These are phyloP conservation scores for Furcasterigmium sp. DNA, from an alignment of 2,329 filamentous ascomycete genomes.

Conservation along the genomic window DNA sequence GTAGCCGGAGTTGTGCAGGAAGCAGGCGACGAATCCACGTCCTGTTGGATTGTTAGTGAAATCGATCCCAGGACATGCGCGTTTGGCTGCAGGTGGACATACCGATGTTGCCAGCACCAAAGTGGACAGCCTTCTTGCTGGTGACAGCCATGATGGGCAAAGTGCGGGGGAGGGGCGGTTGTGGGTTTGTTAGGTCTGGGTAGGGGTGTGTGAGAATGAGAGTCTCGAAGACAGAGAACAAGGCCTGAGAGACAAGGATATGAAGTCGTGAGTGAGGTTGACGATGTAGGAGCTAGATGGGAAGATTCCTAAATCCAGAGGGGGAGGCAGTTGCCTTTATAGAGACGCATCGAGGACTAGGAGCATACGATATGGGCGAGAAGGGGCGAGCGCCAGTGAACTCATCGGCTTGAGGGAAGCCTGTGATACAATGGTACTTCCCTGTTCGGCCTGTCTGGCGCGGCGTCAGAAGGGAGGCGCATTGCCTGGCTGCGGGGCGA, in stretches of 20 bases:
- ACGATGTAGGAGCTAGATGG: neutral
- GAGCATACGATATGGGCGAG: neutral
- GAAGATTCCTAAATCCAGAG: neutral
- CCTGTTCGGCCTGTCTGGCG: neutral
- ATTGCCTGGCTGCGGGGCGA: neutral
- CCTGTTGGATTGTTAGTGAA: constrained; percentile 23
- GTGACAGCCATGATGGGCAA: constrained; percentile 32
- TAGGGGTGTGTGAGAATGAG: constrained; percentile 8
- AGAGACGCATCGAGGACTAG: constrained; percentile 1
- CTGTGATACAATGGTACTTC: neutral
- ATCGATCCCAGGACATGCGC: neutral
- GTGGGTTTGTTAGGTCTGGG: constrained; percentile 3
- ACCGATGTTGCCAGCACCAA: constrained; percentile 82
- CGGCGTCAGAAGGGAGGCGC: neutral
- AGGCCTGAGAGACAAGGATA: neutral
- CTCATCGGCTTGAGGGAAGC: neutral
- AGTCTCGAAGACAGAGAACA: neutral
- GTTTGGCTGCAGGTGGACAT: constrained; percentile 16
- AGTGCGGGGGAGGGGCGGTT: constrained; percentile 6
- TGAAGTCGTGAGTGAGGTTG: neutral
- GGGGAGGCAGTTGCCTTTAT: neutral
- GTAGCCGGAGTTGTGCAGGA: constrained; percentile 91
- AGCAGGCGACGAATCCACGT: constrained; percentile 82
- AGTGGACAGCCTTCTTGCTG: constrained; percentile 70
- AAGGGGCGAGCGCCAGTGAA: neutral